Evolutionary conservation across 2,329 filamentous ascomycete genomes (phyloP), one percentile per base, ranked within the genome.

Genomic region (Aspergillus oerlinghausenensis): DNA sequence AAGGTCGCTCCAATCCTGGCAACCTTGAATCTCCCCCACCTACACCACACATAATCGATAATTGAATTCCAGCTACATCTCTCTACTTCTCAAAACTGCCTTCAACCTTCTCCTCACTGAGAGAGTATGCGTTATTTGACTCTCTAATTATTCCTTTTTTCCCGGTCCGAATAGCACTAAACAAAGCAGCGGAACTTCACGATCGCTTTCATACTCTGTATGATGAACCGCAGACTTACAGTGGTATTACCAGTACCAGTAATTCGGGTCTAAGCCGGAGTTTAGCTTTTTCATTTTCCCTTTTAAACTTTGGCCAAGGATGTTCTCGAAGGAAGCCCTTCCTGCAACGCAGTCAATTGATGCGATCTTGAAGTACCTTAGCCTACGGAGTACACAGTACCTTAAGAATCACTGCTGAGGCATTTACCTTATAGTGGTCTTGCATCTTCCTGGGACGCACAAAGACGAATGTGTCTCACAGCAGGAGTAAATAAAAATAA

Each of bases 261-360:
- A 17, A 38, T 23, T 42, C 43, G 32, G n/a, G 40, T 1, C 28
- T 25, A 17, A 23, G 26, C 40, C 49, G 23, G 21, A 23, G 42
- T 52, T 55, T 45, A 32, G 42, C 49, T 52, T 23, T 23, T 52
- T 29, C 21, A 52, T 55, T 29, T 29, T 4, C 3, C 10, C 10
- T 29, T 29, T 29, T 29, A 29, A 51, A 55, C 43, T 50, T 50
- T 55, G 45, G 49, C 49, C n/a, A 50, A 42, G 54, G 54, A 51
- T 48, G 29, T 55, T 55, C 54, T 55, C 54, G 54, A 55, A 55
- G 49, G 21, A 47, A 47, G 43, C 43, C 21, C 14, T 25, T 21
- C 10, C 10, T 47, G 7, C 40, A 43, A 7, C 32, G 4, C 14
- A 38, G 14, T 17, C 5, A 35, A 35, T 14, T 35, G 4, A 35